These are phyloP conservation scores for Gossypium australe DNA, from an alignment of 345 rosid genomes.

Conservation along the genomic window DNA sequence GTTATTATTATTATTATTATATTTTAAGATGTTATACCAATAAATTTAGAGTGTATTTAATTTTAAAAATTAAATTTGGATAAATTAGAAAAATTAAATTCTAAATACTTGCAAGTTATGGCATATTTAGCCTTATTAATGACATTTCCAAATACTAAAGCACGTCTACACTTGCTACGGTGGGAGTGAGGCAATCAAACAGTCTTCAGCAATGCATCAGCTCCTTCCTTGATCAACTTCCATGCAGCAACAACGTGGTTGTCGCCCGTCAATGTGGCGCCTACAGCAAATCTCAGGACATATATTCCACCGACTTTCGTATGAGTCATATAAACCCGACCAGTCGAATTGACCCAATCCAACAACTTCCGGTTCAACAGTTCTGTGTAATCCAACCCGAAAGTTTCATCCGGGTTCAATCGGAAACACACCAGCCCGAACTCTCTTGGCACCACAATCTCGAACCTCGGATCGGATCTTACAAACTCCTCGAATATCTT, in stretches of 20 bases:
- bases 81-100: too few species aligned
- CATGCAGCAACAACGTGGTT: not conserved
- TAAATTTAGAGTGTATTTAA: too few species aligned
- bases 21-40: too few species aligned
- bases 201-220: not conserved
- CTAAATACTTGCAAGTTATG: too few species aligned
- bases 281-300: not conserved
- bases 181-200: not conserved
- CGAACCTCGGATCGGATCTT: not conserved
- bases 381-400: not conserved
- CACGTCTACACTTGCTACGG: too few species aligned
- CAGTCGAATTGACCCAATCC: not conserved
- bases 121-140: too few species aligned
- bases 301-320: conserved; percentile 28
- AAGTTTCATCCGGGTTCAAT: not conserved
- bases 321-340: conserved; percentile 29
- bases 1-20: too few species aligned
- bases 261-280: not conserved
- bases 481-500: not conserved
- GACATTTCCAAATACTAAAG: too few species aligned
- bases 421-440: not conserved
- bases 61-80: too few species aligned
- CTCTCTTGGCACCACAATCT: not conserved
- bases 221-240: not conserved
- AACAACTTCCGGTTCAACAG: not conserved